These are phyloP conservation scores for Mentha longifolia DNA, from an alignment of 257 asterid genomes.

Conservation along the genomic window DNA sequence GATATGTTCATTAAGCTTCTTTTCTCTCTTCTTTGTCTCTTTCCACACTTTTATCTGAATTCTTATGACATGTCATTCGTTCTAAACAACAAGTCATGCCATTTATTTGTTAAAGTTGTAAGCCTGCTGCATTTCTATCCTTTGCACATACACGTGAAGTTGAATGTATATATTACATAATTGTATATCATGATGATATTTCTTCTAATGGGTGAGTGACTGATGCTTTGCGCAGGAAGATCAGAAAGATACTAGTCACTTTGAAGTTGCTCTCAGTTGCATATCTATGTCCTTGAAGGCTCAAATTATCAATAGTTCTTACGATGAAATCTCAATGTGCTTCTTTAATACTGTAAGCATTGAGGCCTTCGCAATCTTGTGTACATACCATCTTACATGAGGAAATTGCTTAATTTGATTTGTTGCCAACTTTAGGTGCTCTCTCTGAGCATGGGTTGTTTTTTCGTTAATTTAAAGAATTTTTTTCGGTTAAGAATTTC, in stretches of 20 bases:
- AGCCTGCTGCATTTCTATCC: slow-evolving; percentile 10
- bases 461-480: not conserved
- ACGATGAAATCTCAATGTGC: slow-evolving; percentile 89
- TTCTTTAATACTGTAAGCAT: slow-evolving; percentile 90
- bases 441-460: not conserved
- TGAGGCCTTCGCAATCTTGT: slow-evolving; percentile 23
- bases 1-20: not conserved
- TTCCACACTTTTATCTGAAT: not conserved
- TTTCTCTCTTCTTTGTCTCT: not conserved
- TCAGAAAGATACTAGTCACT: slow-evolving; percentile 58
- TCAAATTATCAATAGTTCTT: slow-evolving; percentile 88
- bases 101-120: not conserved
- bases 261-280: slow-evolving; percentile 63
- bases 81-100: not conserved
- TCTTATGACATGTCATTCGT: not conserved
- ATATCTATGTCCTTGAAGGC: slow-evolving; percentile 74
- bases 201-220: slow-evolving; percentile 14
- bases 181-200: slow-evolving; percentile 8
- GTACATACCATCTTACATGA: slow-evolving; percentile 12
- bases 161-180: not conserved
- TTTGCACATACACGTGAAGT: not conserved
- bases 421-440: slow-evolving; percentile 6
- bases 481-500: not conserved
- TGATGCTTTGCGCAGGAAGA: slow-evolving; percentile 56
- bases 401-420: slow-evolving; percentile 5